Conservation (phyloP, 1,284 basidiomycete species). For the Wallemia mellicola region DNA sequence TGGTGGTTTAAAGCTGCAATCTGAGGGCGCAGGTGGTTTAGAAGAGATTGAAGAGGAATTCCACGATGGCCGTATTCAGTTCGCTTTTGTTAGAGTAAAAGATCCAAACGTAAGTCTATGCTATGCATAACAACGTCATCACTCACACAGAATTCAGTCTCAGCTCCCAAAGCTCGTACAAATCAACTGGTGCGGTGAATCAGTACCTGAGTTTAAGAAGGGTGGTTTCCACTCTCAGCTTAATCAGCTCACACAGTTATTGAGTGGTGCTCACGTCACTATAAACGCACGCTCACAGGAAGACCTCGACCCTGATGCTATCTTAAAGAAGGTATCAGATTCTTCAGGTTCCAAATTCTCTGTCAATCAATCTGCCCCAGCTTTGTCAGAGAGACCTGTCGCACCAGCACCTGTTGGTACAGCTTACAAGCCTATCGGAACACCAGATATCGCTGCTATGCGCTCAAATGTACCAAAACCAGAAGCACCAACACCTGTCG, state of each 20-base stretch:
- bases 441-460: conserved; percentile 11
- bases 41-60: conserved; percentile 85
- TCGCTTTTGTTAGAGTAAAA: conserved; percentile 62
- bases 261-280: conserved; percentile 62
- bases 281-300: conserved; percentile 74
- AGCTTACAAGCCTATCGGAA: conserved; percentile 10
- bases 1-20: conserved; percentile 54
- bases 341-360: conserved; percentile 81
- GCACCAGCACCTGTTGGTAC: conserved; percentile 26
- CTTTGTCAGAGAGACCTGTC: conserved; percentile 29
- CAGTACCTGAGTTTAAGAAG: conserved; percentile 72
- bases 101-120: conserved; percentile 47
- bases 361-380: conserved; percentile 25
- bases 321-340: conserved; percentile 64
- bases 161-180: conserved; percentile 76
- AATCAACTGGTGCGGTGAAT: conserved; percentile 76
- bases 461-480: conserved; percentile 4
- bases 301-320: conserved; percentile 45
- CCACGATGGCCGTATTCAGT: conserved; percentile 77
- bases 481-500: conserved; percentile 2
- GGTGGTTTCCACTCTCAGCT: conserved; percentile 76
- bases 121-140: conserved; percentile 1
- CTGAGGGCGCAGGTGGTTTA: conserved; percentile 49
- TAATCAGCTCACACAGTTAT: conserved; percentile 45
- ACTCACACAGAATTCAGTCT: conserved; percentile 22